phyloP scores from a whole-genome alignment of 31 red algal genomes.

The Porphyra umbilicalis region DNA sequence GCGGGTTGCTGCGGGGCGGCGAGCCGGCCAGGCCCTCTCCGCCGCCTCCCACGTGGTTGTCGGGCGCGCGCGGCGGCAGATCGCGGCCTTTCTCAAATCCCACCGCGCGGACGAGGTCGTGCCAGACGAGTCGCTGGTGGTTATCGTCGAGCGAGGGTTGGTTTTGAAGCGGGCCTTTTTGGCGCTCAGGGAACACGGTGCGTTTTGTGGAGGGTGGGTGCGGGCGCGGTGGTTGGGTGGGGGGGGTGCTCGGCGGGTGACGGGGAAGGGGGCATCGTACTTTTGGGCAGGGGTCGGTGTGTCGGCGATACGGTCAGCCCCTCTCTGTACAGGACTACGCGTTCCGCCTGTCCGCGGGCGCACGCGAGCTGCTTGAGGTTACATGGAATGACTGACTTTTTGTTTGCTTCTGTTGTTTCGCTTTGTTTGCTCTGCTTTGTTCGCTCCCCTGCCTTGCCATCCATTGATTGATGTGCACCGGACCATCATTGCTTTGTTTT shows the following conservation, averaged over 20 bases:
- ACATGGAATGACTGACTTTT: too few species aligned
- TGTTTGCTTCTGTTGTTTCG: too few species aligned
- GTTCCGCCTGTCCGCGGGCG: too few species aligned
- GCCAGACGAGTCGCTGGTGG: slow-evolving; percentile 30
- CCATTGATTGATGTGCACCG: too few species aligned
- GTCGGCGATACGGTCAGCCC: too few species aligned
- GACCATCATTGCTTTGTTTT: too few species aligned
- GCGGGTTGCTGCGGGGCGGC: neutral
- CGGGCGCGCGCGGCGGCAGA: slow-evolving; percentile 12
- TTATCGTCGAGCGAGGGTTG: slow-evolving; percentile 31
- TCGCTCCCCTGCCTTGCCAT: too few species aligned
- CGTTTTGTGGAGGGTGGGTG: neutral
- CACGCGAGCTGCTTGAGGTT: too few species aligned
- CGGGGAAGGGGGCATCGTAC: too few species aligned
- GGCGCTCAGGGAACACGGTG: slow-evolving; percentile 44
- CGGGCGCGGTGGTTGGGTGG: neutral
- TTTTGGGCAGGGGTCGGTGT: too few species aligned
- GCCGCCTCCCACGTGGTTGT: neutral
- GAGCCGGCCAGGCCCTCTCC: neutral
- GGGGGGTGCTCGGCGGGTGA: neutral
- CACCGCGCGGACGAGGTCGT: slow-evolving; percentile 34
- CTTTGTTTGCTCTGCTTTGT: too few species aligned
- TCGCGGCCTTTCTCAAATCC: slow-evolving; percentile 41
- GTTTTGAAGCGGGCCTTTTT: slow-evolving; percentile 27
- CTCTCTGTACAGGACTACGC: too few species aligned